phyloP scores from a whole-genome alignment of 2,329 filamentous ascomycete species.

The Bertia moriformis region DNA sequence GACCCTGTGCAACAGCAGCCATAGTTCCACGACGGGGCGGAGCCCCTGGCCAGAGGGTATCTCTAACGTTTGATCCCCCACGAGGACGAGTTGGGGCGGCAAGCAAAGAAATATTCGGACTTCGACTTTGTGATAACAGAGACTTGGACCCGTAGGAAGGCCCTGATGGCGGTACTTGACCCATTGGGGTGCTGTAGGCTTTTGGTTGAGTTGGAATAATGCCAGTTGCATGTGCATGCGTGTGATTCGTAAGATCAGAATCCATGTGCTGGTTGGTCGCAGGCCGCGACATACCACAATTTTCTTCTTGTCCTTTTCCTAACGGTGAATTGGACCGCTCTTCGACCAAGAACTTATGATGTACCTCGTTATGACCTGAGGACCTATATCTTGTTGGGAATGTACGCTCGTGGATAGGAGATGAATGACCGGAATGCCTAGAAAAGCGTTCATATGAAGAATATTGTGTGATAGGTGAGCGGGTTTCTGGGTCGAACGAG shows the following conservation, averaged over 20 bases:
- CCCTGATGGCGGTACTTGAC: slow-evolving; percentile 17
- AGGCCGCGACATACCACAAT: no score
- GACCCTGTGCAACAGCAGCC: no score
- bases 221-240: no score
- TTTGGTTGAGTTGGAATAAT: slow-evolving; percentile 6
- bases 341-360: no score
- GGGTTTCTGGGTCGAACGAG: background rate
- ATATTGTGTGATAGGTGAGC: background rate
- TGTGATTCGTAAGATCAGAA: no score
- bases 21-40: background rate
- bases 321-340: no score
- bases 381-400: no score
- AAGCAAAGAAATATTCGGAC: slow-evolving; percentile 20
- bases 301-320: no score
- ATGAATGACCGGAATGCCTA: background rate
- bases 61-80: slow-evolving; percentile 15
- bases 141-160: slow-evolving; percentile 18
- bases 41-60: slow-evolving; percentile 9
- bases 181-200: slow-evolving; percentile 9
- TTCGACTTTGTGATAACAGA: slow-evolving; percentile 18
- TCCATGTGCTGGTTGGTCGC: no score
- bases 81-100: slow-evolving; percentile 29
- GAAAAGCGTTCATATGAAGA: background rate
- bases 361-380: no score
- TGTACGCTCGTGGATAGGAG: no score